Conservation (phyloP, 805 yeast genomes). For the Saturnispora quitensis region DNA sequence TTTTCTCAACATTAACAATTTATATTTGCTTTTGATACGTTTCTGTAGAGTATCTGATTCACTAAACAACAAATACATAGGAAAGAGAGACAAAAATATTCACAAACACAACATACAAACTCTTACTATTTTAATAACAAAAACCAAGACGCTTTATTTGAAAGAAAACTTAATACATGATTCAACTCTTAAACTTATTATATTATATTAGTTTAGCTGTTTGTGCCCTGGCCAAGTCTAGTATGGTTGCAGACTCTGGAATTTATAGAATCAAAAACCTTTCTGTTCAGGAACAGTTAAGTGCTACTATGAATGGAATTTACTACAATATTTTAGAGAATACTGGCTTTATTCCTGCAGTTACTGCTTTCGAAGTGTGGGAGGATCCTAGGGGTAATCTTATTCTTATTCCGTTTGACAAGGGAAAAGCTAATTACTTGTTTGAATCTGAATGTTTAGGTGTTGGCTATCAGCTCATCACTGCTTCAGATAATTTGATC, state of each 20-base stretch:
- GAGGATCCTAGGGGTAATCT: constrained; percentile 18
- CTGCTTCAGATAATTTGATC: constrained; percentile 8
- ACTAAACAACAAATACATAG: neutral
- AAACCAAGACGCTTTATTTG: neutral
- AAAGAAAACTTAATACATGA: neutral
- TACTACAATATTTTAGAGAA: constrained; percentile 16
- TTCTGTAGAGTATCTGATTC: neutral
- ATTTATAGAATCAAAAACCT: neutral
- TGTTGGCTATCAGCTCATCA: constrained; percentile 11
- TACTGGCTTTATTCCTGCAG: constrained; percentile 11
- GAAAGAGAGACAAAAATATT: neutral
- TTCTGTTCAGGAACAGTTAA: neutral
- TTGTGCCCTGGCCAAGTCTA: neutral
- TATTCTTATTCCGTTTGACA: constrained; percentile 19
- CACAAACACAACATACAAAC: neutral
- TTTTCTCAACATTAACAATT: neutral
- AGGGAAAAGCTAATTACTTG: neutral
- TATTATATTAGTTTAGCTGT: neutral
- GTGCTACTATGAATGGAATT: constrained; percentile 10
- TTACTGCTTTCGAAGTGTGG: constrained; percentile 22
- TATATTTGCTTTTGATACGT: neutral
- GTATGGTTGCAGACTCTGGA: neutral
- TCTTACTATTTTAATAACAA: neutral
- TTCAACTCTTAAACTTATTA: neutral
- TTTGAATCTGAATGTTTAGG: constrained; percentile 2